Evolutionary conservation across 1,284 basidiomycete genomes (phyloP).

Genomic region (Ganoderma multipileum): DNA sequence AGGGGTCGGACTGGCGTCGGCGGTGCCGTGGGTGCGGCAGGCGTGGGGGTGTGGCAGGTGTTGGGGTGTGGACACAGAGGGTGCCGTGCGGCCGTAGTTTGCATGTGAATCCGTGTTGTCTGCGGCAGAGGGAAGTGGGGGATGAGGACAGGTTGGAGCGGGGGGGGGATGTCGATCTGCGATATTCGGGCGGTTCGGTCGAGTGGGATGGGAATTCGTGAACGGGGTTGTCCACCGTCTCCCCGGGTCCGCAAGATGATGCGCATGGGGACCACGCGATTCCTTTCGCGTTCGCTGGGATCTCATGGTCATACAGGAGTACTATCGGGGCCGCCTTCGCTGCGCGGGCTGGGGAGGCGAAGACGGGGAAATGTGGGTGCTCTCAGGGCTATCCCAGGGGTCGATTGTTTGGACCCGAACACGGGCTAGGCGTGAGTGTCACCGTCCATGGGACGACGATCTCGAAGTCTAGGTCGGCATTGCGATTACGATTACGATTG

Average conservation of each 20-base stretch:
- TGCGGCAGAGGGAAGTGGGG: constrained; percentile 21
- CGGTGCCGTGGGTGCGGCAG: constrained; percentile 10
- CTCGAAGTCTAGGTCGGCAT: not conserved
- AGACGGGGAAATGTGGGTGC: not conserved
- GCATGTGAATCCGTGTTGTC: constrained; percentile 31
- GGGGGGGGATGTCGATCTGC: not conserved
- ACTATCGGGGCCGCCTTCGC: not conserved
- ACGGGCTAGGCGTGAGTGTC: not conserved
- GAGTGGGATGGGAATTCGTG: not conserved
- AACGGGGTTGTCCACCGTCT: not conserved
- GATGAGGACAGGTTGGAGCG: not conserved
- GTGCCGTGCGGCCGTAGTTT: constrained; percentile 34
- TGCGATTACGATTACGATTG: not conserved
- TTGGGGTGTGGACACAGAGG: constrained; percentile 35
- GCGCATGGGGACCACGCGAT: constrained; percentile 35
- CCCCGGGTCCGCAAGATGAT: constrained; percentile 32
- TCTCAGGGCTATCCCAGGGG: not conserved
- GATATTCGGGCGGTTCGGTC: not conserved
- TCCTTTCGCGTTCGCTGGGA: constrained; percentile 28
- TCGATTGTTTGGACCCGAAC: not conserved
- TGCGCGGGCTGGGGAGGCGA: not conserved
- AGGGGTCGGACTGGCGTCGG: constrained; percentile 27
- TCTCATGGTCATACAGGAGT: constrained; percentile 34
- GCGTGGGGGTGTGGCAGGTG: constrained; percentile 28
- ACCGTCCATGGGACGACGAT: not conserved